Base-by-base conservation (phyloP, 2,329 filamentous ascomycete species). In the Microcyclospora tardicrescens region DNA sequence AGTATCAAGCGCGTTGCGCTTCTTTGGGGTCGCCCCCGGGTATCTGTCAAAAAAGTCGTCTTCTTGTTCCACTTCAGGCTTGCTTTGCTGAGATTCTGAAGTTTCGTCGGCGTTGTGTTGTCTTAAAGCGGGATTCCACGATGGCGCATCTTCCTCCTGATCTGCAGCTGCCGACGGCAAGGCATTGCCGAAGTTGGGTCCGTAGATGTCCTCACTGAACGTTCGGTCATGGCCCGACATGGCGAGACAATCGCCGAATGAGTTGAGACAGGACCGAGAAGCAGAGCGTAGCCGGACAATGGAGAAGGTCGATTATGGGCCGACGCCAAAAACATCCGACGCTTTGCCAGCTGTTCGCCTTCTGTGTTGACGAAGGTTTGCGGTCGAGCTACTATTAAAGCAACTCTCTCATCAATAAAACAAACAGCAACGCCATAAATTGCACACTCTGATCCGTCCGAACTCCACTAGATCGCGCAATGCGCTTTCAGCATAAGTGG, bases 121-220 rank as follows among this genome's bases (percentile, higher is more conserved):
- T 51, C 68, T 60, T 43, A 71, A 55, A 14, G 72, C 71, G 33
- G 72, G 71, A 61, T 76, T 70, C 73, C 72, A 75, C 14, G 66
- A 65, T 38, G 63, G 49, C 39, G 36, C 16, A 31, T 35, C 28
- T 11, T 34, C 12, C 27, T 6, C 32, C 13, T 36, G 31, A 12
- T 35, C 37, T 24, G 39, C 41, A 33, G 38, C 38, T 35, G 45
- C 40, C 32, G 38, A 32, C 27, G 43, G 43, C 50, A 52, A 61
- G 35, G 62, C 62, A 51, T 59, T 60, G 35, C 59, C 58, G 47
- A 61, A 63, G 49, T 64, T 58, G 40, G 61, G 60, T 15, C 48
- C 58, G 24, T 59, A 56, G 46, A 53, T 43, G 40, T 56, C 50
- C 40, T 49, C 48, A 51, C 52, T 35, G 38, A 49, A 31, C 35